phyloP scores from a whole-genome alignment of 73 alveolate species.

The Effrenium voratum region DNA sequence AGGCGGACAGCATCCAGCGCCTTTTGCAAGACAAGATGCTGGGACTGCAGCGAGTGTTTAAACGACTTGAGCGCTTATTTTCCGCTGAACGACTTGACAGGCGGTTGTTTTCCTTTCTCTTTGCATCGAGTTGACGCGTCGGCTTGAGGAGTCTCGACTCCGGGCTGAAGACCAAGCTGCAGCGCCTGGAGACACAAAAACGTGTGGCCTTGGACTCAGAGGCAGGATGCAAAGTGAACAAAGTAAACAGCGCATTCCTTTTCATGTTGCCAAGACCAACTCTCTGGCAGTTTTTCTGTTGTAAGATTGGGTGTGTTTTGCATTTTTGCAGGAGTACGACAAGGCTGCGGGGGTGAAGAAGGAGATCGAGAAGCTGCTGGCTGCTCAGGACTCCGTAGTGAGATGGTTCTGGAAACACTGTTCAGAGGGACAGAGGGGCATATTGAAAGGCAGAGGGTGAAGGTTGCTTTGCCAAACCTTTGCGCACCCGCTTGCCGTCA shows the following conservation, averaged over 20 bases:
- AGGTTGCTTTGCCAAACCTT: too few relatives aligned
- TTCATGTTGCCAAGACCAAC: not conserved
- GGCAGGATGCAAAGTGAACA: not conserved
- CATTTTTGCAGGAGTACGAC: not conserved
- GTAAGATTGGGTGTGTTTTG: not conserved
- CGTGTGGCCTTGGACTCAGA: conserved; percentile 82
- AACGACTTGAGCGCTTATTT: not conserved
- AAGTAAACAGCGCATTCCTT: not conserved
- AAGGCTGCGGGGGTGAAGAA: conserved; percentile 72
- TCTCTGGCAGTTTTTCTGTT: not conserved
- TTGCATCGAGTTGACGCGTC: too few relatives aligned
- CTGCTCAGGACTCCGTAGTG: conserved; percentile 80
- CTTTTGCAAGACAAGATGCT: conserved; percentile 58
- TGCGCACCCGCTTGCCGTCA: too few relatives aligned
- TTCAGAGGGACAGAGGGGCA: too few relatives aligned
- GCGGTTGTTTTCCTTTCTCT: too few relatives aligned
- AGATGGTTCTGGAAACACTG: too few relatives aligned
- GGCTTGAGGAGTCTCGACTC: conserved; percentile 42
- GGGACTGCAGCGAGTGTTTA: not conserved
- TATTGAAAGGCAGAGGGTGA: too few relatives aligned
- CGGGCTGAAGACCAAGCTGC: conserved; percentile 39
- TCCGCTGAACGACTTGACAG: too few relatives aligned
- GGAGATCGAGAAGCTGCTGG: conserved; percentile 47
- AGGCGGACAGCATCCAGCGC: conserved; percentile 69
- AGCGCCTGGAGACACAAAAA: conserved; percentile 78